phyloP scores from a whole-genome alignment of 805 yeast genomes.

The Osmozyma mogii region DNA sequence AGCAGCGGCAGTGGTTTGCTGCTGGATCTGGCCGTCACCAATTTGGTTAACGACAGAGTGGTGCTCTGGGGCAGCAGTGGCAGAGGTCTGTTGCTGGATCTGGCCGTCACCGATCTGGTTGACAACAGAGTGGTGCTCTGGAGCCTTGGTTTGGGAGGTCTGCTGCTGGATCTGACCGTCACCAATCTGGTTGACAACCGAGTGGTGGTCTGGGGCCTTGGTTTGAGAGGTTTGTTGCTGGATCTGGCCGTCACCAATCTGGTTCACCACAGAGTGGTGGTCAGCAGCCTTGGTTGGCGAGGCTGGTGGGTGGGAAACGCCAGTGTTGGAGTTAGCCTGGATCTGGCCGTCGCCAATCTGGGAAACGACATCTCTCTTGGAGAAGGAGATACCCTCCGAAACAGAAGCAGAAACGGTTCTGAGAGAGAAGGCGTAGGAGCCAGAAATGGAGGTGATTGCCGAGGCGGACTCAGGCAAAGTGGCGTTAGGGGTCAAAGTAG shows the following conservation, averaged over 20 bases:
- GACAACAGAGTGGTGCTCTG: conserved; percentile 19
- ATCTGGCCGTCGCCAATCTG: conserved; percentile 3
- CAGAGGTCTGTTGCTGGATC: conserved; percentile 33
- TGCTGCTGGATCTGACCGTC: conserved; percentile 1
- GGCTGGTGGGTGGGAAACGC: background rate
- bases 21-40: conserved; percentile 3
- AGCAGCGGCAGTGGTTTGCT: conserved; percentile 11
- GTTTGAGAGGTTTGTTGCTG: conserved; percentile 29
- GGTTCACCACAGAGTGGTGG: conserved; percentile 32
- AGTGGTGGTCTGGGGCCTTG: conserved; percentile 19
- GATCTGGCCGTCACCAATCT: conserved; percentile 57
- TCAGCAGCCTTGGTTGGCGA: background rate
- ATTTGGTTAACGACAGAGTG: conserved; percentile 4
- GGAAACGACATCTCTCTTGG: conserved; percentile 5
- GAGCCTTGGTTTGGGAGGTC: conserved; percentile 9
- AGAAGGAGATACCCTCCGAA: background rate
- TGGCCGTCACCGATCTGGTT: conserved; percentile 60
- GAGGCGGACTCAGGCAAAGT: conserved; percentile 15
- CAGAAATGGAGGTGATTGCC: conserved; percentile 20
- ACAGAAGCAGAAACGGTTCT: conserved; percentile 14
- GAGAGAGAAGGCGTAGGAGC: conserved; percentile 26
- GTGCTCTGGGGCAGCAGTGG: conserved; percentile 1
- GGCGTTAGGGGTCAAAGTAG: conserved; percentile 23
- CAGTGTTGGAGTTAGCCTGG: conserved; percentile 7
- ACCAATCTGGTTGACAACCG: conserved; percentile 8